Evolutionary conservation across 495 filamentous ascomycete species (phyloP).

Genomic region (Neurospora sp.): DNA sequence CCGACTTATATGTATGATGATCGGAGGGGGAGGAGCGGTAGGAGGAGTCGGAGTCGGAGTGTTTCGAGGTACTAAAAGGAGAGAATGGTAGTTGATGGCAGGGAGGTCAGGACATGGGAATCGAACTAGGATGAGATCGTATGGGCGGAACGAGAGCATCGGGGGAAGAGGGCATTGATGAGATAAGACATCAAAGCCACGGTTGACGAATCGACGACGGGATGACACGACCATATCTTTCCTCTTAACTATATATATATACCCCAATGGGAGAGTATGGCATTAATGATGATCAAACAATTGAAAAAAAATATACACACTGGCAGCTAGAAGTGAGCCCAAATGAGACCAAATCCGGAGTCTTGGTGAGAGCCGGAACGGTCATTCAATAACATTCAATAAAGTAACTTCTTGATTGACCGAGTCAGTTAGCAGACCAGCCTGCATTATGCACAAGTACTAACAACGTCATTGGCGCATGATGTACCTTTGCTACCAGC

Average conservation of each 20-base stretch:
- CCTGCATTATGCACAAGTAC: background rate
- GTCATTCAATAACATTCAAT: background rate
- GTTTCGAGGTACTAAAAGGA: background rate
- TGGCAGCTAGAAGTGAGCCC: background rate
- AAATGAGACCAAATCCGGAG: background rate
- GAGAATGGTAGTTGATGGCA: background rate
- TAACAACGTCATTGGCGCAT: background rate
- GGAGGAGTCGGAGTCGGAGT: slow-evolving; percentile 4
- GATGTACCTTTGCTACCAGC: background rate
- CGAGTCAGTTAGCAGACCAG: too few relatives aligned
- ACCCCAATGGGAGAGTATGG: background rate
- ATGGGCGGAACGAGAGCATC: background rate
- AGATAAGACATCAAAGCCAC: background rate
- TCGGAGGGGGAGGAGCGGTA: background rate
- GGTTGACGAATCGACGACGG: background rate
- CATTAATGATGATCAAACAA: background rate
- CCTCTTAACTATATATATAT: too few relatives aligned
- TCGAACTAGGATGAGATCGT: background rate
- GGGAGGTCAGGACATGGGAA: background rate
- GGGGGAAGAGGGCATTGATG: background rate
- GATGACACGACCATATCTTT: background rate
- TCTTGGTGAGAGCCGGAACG: background rate
- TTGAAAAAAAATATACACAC: background rate
- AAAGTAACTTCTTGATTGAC: background rate
- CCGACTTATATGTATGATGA: slow-evolving; percentile 1